A percentile compares a stretch with the other conserved stretches of the same genome.
Evolutionary conservation across 2,329 filamentous ascomycete genomes (phyloP).

Genomic region (Ciborinia camelliae): DNA sequence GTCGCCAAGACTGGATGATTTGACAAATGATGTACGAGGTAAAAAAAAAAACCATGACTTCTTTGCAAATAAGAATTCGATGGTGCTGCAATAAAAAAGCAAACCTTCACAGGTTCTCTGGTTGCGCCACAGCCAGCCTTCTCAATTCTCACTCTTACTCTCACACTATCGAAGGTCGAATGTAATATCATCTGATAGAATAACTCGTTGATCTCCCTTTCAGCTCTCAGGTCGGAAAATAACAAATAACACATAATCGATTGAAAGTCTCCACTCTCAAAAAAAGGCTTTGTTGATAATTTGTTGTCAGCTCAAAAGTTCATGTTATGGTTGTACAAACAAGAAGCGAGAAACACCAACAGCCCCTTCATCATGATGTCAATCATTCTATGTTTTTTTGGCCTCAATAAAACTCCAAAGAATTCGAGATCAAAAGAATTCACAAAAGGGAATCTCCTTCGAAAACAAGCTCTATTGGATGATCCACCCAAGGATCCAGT

Average conservation of each 20-base stretch:
- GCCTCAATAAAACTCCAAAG: not conserved
- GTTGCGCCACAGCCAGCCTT: conserved; percentile 14
- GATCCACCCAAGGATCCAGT: conserved; percentile 13
- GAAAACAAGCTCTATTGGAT: conserved; percentile 18
- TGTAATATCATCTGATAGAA: conserved; percentile 16
- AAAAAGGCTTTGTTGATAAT: not conserved
- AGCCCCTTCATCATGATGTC: conserved; percentile 9
- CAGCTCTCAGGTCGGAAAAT: not conserved
- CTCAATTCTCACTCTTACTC: conserved; percentile 3
- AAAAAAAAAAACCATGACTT: not conserved
- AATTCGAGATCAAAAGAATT: not conserved
- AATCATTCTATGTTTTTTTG: conserved; percentile 7
- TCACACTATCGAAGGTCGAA: conserved; percentile 6
- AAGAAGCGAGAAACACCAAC: not conserved
- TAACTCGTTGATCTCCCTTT: not conserved
- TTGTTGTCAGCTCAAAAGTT: not conserved
- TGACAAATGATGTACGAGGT: not conserved
- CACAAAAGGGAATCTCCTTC: conserved; percentile 18
- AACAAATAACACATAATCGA: not conserved
- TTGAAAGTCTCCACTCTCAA: not conserved
- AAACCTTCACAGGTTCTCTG: conserved; percentile 2
- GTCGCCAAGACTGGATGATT: not conserved
- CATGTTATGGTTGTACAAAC: not conserved
- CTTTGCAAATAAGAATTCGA: not conserved
- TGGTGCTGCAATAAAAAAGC: not conserved